These are phyloP conservation scores for Termitomyces heimii DNA, from an alignment of 768 basidiomycete genomes.

Conservation along the genomic window DNA sequence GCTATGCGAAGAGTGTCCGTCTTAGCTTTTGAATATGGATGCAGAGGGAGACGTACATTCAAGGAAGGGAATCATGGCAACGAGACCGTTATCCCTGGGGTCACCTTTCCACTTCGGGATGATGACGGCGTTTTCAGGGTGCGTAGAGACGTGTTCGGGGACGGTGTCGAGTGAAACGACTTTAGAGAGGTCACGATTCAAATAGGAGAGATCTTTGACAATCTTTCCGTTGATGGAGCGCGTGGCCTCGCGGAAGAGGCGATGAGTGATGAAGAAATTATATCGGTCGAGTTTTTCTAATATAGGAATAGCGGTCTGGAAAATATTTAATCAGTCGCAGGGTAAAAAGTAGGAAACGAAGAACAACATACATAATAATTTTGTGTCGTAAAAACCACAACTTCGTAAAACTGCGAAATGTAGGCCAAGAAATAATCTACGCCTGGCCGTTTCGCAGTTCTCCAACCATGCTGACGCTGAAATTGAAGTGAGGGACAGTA, in stretches of 20 bases:
- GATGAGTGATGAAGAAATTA: constrained; percentile 82
- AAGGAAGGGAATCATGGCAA: constrained; percentile 95
- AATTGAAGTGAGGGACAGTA: background rate
- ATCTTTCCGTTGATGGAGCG: constrained; percentile 74
- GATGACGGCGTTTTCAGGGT: constrained; percentile 86
- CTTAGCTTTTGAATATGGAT: background rate
- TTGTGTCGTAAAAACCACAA: constrained; percentile 93
- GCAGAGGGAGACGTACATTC: constrained; percentile 52
- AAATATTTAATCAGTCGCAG: background rate
- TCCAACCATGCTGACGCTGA: constrained; percentile 91
- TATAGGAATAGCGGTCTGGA: constrained; percentile 80
- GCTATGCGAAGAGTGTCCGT: constrained; percentile 38
- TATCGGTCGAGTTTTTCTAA: constrained; percentile 94
- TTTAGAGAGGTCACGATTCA: constrained; percentile 91
- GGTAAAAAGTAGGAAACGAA: background rate
- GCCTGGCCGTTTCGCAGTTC: constrained; percentile 95
- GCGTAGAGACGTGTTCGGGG: constrained; percentile 66
- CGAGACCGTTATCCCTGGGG: constrained; percentile 59
- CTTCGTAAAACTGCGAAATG: constrained; percentile 96
- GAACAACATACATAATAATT: constrained; percentile 68
- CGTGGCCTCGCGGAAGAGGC: constrained; percentile 90
- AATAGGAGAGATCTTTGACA: constrained; percentile 94
- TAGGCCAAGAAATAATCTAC: constrained; percentile 98
- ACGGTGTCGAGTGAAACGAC: constrained; percentile 85
- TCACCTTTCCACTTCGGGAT: constrained; percentile 86